Percentiles rank a stretch among this genome's conserved stretches.
Conservation (phyloP, 2,329 filamentous ascomycete genomes). For the Fusarium foetens region DNA sequence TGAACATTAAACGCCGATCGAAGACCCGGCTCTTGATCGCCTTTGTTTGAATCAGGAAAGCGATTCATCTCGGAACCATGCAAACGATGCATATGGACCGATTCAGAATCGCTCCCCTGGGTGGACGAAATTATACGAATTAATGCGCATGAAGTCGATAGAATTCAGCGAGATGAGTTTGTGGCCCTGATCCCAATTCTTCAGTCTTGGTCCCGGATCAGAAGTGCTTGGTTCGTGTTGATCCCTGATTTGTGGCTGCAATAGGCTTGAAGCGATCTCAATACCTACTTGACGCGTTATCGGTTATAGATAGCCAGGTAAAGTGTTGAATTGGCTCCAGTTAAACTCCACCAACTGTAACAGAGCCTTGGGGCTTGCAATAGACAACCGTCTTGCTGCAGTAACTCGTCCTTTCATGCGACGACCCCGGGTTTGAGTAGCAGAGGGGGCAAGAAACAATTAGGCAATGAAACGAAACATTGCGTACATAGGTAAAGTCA, state of each 20-base stretch:
- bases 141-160: slow-evolving; percentile 36
- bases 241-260: slow-evolving; percentile 3
- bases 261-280: background rate
- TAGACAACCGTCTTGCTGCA: background rate
- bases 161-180: slow-evolving; percentile 32
- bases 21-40: slow-evolving; percentile 45
- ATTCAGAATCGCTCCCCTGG: slow-evolving; percentile 27
- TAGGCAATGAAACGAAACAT: slow-evolving; percentile 46
- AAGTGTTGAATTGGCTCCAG: background rate
- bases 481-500: slow-evolving; percentile 24
- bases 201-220: slow-evolving; percentile 21
- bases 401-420: slow-evolving; percentile 5
- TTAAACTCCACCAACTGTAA: background rate
- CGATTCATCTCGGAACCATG: slow-evolving; percentile 42
- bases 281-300: background rate
- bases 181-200: slow-evolving; percentile 7
- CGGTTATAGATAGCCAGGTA: background rate
- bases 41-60: slow-evolving; percentile 35
- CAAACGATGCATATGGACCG: slow-evolving; percentile 34
- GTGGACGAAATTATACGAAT: slow-evolving; percentile 34
- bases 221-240: slow-evolving; percentile 9
- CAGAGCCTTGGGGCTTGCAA: slow-evolving; percentile 7
- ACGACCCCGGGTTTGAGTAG: slow-evolving; percentile 12
- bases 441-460: slow-evolving; percentile 39
- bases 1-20: slow-evolving; percentile 46